Evolutionary conservation across 768 basidiomycete species (phyloP).

Genomic region (Pulveroboletus frians): DNA sequence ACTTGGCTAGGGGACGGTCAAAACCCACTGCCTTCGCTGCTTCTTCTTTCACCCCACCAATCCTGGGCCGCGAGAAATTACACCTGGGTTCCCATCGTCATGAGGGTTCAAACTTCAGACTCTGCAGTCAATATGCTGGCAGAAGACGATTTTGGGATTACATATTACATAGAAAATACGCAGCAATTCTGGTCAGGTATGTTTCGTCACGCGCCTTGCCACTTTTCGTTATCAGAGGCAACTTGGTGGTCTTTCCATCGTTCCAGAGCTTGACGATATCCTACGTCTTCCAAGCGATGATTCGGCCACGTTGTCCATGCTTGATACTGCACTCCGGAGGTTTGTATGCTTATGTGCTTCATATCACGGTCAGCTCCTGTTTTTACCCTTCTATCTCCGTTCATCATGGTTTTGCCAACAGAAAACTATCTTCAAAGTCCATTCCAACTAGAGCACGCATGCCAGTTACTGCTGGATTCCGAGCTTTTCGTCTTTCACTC

Average conservation of each 20-base stretch:
- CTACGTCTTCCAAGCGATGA: slow-evolving; percentile 57
- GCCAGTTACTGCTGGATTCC: slow-evolving; percentile 67
- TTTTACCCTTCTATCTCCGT: background rate
- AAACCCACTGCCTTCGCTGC: background rate
- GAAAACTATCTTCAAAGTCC: slow-evolving; percentile 85
- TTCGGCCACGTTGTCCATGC: slow-evolving; percentile 56
- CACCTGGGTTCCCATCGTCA: slow-evolving; percentile 4
- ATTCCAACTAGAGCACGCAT: slow-evolving; percentile 80
- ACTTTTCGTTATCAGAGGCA: slow-evolving; percentile 4
- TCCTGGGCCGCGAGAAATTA: background rate
- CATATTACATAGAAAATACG: slow-evolving; percentile 75
- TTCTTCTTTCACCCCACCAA: slow-evolving; percentile 5
- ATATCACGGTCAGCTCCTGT: slow-evolving; percentile 68
- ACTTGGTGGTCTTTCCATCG: slow-evolving; percentile 1
- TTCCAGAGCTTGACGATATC: slow-evolving; percentile 81
- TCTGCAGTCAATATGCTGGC: slow-evolving; percentile 18
- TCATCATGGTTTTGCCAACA: slow-evolving; percentile 26
- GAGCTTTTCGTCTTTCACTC: slow-evolving; percentile 90
- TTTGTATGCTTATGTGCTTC: slow-evolving; percentile 75
- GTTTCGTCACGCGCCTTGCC: slow-evolving; percentile 23
- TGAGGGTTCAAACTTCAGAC: slow-evolving; percentile 15
- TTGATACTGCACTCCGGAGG: slow-evolving; percentile 75
- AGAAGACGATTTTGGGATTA: slow-evolving; percentile 72
- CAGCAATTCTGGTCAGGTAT: slow-evolving; percentile 90
- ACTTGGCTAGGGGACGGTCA: background rate